Percentiles rank a stretch among this genome's conserved stretches.
phyloP scores from a whole-genome alignment of 805 yeast species.

The Metschnikowia hibisci region DNA sequence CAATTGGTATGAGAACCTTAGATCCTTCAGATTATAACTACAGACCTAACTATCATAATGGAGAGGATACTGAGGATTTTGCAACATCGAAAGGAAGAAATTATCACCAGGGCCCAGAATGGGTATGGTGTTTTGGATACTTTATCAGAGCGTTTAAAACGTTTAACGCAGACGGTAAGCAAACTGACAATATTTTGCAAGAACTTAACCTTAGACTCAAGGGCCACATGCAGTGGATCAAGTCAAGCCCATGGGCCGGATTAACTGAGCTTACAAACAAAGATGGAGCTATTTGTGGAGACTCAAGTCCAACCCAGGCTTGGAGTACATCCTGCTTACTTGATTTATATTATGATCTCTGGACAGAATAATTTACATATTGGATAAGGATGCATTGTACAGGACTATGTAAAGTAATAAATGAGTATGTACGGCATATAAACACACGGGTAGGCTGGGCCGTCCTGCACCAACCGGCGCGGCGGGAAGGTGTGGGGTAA shows the following conservation, averaged over 20 bases:
- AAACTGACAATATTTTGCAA: slow-evolving; percentile 53
- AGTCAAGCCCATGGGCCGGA: slow-evolving; percentile 87
- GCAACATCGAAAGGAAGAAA: slow-evolving; percentile 94
- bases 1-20: slow-evolving; percentile 84
- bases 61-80: slow-evolving; percentile 79
- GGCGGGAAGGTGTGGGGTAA: slow-evolving; percentile 2
- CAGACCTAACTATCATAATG: slow-evolving; percentile 81
- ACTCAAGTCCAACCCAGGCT: slow-evolving; percentile 94
- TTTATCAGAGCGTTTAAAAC: slow-evolving; percentile 72
- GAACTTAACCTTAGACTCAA: slow-evolving; percentile 57
- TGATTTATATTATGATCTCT: slow-evolving; percentile 70
- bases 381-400: neutral
- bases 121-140: slow-evolving; percentile 92
- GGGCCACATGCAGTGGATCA: slow-evolving; percentile 67
- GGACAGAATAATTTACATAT: slow-evolving; percentile 18
- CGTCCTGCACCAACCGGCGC: neutral
- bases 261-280: slow-evolving; percentile 88
- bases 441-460: too few species aligned
- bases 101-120: slow-evolving; percentile 98
- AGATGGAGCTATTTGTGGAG: slow-evolving; percentile 74
- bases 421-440: neutral
- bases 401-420: neutral
- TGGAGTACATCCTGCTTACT: slow-evolving; percentile 89
- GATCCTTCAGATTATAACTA: slow-evolving; percentile 93
- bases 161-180: slow-evolving; percentile 46